Base-by-base conservation (phyloP, 805 yeast species). In the Spathaspora sp. region DNA sequence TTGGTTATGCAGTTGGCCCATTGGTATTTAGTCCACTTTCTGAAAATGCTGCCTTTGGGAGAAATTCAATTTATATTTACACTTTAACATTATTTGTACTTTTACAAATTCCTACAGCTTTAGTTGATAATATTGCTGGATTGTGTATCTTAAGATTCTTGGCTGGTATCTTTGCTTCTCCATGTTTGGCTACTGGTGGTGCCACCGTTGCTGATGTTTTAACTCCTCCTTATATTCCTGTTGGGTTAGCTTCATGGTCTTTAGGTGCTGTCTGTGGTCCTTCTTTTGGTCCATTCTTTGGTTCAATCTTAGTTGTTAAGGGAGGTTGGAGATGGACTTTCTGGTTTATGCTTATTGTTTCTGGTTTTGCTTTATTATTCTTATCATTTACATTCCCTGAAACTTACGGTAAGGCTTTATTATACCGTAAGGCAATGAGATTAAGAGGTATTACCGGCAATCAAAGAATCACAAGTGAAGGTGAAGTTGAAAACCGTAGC, bases 1-100 rank as follows among this genome's bases (percentile, higher is more conserved):
- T 82, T 29, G 88, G 87, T 10, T 82, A 83, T 58, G 87, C 84
- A 48, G 46, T 81, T 17, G 86, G 86, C 1, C 86, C 86, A 2
- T 68, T 83, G 69, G 55, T 81, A 1, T 78, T 81, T 49, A 77
- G 85, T 0, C 87, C 88, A 4, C 56, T 83, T 53, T 77, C 84
- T 14, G 88, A 83, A 60, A 72, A 79, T 46, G 78, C 82, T 2
- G 60, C 64, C 4, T 61, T 80, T 46, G 87, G 87, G 12, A 72
- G 87, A 54, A 79, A 78, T 49, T 67, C 73, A 29, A 72, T 80
- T 42, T 83, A 81, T 54, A 67, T 76, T 35, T 47, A 65, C 19
- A 71, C 86, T 2, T 63, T 81, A 38, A 65, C 79, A 50, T 44
- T 80, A 2, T 83, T 80, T 55, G 60, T 71, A 50, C 64, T 79